A percentile compares a stretch with the other conserved stretches of the same genome.
Evolutionary conservation across 169 alveolate species (phyloP).

Genomic region (Plasmodium yoelii): DNA sequence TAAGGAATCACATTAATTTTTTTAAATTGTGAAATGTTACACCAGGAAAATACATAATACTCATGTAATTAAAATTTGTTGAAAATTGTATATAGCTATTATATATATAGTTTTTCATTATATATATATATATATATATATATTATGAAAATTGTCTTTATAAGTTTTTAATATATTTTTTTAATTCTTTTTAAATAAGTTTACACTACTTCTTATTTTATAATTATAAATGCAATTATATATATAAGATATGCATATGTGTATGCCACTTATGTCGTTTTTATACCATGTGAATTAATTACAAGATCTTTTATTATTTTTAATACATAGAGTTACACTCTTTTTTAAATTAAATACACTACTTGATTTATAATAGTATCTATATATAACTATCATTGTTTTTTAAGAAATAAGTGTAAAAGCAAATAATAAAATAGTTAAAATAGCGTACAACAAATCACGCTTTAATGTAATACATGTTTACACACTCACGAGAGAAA

Average conservation of each 20-base stretch:
- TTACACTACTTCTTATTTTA: constrained; percentile 2
- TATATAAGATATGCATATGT: neutral
- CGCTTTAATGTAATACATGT: too few relatives aligned
- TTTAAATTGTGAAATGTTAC: constrained; percentile 6
- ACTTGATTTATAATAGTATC: too few relatives aligned
- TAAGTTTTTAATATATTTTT: neutral
- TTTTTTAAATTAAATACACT: too few relatives aligned
- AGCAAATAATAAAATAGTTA: neutral
- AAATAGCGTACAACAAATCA: too few relatives aligned
- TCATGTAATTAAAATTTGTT: constrained; percentile 14
- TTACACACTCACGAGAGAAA: too few relatives aligned
- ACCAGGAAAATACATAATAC: constrained; percentile 7
- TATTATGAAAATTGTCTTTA: constrained; percentile 39
- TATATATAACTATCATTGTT: too few relatives aligned
- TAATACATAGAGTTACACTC: too few relatives aligned
- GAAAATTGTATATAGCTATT: neutral
- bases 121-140: neutral
- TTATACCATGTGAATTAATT: too few relatives aligned
- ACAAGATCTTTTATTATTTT: too few relatives aligned
- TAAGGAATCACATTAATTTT: neutral
- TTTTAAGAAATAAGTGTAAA: neutral
- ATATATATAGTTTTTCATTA: constrained; percentile 4
- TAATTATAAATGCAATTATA: neutral
- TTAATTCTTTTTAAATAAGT: constrained; percentile 13
- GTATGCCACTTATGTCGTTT: too few relatives aligned